Conservation (phyloP, 495 filamentous ascomycete genomes). For the Xanthoparmelia taractica region DNA sequence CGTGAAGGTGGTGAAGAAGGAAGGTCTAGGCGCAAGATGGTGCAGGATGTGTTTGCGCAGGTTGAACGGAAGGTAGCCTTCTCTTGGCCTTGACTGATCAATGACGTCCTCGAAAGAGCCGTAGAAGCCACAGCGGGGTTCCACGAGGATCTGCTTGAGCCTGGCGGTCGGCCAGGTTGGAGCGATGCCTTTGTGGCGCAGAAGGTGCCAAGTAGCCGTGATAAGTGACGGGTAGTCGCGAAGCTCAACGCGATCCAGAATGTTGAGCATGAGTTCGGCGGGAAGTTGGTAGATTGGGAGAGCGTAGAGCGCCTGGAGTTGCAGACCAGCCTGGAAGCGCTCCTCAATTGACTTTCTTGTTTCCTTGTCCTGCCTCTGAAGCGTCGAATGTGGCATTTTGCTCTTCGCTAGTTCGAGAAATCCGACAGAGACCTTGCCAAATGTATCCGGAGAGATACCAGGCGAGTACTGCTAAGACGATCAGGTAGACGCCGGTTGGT, state of each 20-base stretch:
- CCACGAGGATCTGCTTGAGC: slow-evolving; percentile 18
- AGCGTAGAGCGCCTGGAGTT: slow-evolving; percentile 14
- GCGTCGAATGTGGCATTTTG: slow-evolving; percentile 13
- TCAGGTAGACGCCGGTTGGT: slow-evolving; percentile 55
- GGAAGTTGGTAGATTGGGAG: slow-evolving; percentile 33
- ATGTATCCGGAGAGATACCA: slow-evolving; percentile 38
- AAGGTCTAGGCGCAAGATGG: slow-evolving; percentile 13
- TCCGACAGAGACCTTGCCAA: slow-evolving; percentile 16
- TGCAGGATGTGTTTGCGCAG: slow-evolving; percentile 10
- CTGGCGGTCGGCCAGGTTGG: slow-evolving; percentile 16
- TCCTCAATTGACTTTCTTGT: slow-evolving; percentile 16
- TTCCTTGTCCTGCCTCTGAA: slow-evolving; percentile 6
- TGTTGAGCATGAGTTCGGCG: slow-evolving; percentile 35
- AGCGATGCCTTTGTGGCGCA: slow-evolving; percentile 26
- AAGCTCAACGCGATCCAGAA: slow-evolving; percentile 32
- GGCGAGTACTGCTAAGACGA: slow-evolving; percentile 46
- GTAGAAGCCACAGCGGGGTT: slow-evolving; percentile 20
- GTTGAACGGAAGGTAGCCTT: slow-evolving; percentile 5
- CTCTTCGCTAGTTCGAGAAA: neutral
- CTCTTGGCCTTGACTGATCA: slow-evolving; percentile 6
- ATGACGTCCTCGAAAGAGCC: slow-evolving; percentile 17
- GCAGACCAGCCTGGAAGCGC: slow-evolving; percentile 17
- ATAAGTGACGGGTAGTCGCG: slow-evolving; percentile 35
- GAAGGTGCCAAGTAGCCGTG: slow-evolving; percentile 34
- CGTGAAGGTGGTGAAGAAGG: slow-evolving; percentile 17